Evolutionary conservation across 805 yeast species (phyloP).

Genomic region (Cyberlindnera xylosilytica): DNA sequence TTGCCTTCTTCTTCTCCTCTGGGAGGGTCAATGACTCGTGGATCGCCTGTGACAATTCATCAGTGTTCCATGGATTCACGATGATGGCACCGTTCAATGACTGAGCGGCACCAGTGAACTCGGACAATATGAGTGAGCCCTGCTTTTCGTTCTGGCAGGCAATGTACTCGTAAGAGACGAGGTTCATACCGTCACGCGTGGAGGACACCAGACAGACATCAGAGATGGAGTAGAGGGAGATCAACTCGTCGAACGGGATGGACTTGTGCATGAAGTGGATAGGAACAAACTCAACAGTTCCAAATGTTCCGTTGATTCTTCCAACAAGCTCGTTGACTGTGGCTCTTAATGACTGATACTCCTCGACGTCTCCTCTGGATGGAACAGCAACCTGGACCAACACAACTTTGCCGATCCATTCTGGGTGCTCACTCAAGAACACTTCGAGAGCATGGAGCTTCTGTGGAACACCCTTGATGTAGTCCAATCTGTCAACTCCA

Average conservation of each 20-base stretch:
- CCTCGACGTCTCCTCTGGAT: slow-evolving; percentile 96
- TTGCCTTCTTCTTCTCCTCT: slow-evolving; percentile 71
- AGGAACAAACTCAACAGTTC: slow-evolving; percentile 96
- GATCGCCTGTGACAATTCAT: slow-evolving; percentile 83
- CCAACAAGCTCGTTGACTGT: slow-evolving; percentile 96
- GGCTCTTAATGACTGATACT: slow-evolving; percentile 88
- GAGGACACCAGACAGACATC: slow-evolving; percentile 93
- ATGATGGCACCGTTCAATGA: slow-evolving; percentile 89
- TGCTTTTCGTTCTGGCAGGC: slow-evolving; percentile 88
- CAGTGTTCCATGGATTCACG: slow-evolving; percentile 98
- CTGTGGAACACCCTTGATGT: slow-evolving; percentile 97
- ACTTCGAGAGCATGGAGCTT: slow-evolving; percentile 95
- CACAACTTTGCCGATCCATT: slow-evolving; percentile 97
- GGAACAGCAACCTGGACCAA: slow-evolving; percentile 97
- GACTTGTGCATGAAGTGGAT: slow-evolving; percentile 95
- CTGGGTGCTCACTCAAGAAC: slow-evolving; percentile 88
- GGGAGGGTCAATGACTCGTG: slow-evolving; percentile 84
- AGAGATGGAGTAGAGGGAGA: slow-evolving; percentile 77
- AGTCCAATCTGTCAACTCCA: slow-evolving; percentile 95
- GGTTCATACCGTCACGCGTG: slow-evolving; percentile 98
- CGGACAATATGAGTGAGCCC: slow-evolving; percentile 86
- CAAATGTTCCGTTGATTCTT: slow-evolving; percentile 92
- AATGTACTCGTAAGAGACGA: slow-evolving; percentile 93
- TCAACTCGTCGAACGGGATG: slow-evolving; percentile 86
- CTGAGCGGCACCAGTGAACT: slow-evolving; percentile 99